A percentile compares a stretch with the other conserved stretches of the same genome.
Conservation (phyloP, 305 asterid genomes). For the Fraxinus nigra region DNA sequence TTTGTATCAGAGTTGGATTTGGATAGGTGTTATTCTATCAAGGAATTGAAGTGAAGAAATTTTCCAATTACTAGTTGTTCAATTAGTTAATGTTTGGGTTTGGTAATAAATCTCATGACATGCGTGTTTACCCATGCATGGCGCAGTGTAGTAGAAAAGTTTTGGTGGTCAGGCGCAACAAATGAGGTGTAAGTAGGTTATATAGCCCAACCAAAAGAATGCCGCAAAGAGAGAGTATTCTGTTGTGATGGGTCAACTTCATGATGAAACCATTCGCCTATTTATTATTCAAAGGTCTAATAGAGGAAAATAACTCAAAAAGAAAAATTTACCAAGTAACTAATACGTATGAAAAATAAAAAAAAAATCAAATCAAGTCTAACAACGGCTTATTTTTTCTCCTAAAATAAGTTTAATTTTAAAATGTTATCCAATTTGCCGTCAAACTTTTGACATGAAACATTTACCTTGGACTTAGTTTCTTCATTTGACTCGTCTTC, state of each 20-base stretch:
- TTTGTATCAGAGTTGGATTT: background rate
- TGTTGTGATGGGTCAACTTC: background rate
- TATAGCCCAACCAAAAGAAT: background rate
- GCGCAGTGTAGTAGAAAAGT: background rate
- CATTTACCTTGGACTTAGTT: constrained; percentile 62
- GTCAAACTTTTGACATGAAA: background rate
- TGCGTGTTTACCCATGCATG: background rate
- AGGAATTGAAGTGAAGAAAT: background rate
- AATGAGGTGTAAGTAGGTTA: background rate
- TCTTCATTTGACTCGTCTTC: constrained; percentile 55
- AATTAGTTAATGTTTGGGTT: background rate
- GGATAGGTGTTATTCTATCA: background rate
- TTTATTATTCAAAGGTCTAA: background rate
- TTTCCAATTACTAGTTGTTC: background rate
- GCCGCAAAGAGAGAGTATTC: background rate
- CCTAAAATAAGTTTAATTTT: background rate
- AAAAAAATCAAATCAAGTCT: background rate
- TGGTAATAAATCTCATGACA: background rate
- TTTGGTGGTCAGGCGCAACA: background rate
- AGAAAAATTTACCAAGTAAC: background rate
- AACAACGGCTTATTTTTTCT: background rate
- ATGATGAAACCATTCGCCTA: background rate
- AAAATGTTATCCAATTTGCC: background rate
- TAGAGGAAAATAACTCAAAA: background rate
- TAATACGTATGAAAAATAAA: background rate